Base-by-base conservation (phyloP, 805 yeast species). In the Metschnikowia amazonensis region DNA sequence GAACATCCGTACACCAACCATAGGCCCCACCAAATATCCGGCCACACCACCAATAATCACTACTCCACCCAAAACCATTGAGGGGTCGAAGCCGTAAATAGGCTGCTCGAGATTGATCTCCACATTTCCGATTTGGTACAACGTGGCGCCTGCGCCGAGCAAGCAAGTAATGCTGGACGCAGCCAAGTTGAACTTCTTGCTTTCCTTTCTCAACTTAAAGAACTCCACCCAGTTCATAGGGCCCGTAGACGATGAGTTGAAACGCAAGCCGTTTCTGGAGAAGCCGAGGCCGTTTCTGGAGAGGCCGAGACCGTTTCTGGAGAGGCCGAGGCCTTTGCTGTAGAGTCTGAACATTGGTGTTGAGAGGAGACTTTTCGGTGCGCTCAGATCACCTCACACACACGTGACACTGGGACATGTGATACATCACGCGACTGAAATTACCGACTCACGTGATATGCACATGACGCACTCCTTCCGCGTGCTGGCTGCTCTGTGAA, bases 61-160 rank as follows among this genome's bases (percentile, higher is more conserved):
- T 1, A 84, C 89, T 35, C 85, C 88, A 31, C 86, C 82, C 60
- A 84, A 76, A 32, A 88, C 87, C 64, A 86, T 79, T 55, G 87
- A 72, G n/a, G 96, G 89, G 60, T 94, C 98, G 49, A 92, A 74
- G 2, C 98, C 99, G 66, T 86, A 77, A 41, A 92, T 76, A 49
- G 81, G 77, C 62, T 88, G 87, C 36, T 95, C 89, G 30, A 92
- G 86, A 63, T 92, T 97, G 49, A 94, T 80, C 60, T 88, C 94
- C 54, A 86, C 71, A 55, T 86, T 84, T 24, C 96, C 82, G 42
- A 90, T 72, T 61, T 81, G 83, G 1, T 79, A 79, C 80, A 90
- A 86, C 1, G 97, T 83, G 4, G 75, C 59, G 11, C 75, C 70
- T 18, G 87, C 79, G 1, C 95, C 89, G 6, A 75, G 56, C 8